Evolutionary conservation across 192 early-diverging fungal genomes (phyloP).

Genomic region (Rhizophagus clarus): DNA sequence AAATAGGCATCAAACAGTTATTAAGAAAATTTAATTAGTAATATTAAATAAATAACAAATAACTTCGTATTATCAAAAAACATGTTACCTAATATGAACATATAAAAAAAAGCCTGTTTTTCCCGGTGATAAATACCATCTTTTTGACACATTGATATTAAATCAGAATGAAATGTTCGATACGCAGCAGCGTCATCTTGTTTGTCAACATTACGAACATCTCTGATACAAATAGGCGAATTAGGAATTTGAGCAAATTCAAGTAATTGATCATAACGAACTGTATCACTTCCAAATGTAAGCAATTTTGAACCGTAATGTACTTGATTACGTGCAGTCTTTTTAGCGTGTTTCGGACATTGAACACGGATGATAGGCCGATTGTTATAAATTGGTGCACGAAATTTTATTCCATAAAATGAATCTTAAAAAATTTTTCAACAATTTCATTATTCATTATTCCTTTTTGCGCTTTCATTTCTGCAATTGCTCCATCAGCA

Average conservation of each 20-base stretch:
- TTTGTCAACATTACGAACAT: neutral
- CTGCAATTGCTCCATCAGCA: too few relatives aligned
- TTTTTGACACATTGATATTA: neutral
- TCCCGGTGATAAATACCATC: neutral
- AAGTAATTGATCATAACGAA: neutral
- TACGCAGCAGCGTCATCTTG: too few relatives aligned
- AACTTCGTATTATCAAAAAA: too few relatives aligned
- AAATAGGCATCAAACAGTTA: constrained; percentile 1
- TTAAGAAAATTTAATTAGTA: neutral
- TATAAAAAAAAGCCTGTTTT: neutral
- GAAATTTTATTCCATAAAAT: neutral
- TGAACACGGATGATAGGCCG: neutral
- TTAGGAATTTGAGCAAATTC: neutral
- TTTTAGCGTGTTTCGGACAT: neutral
- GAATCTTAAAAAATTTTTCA: too few relatives aligned
- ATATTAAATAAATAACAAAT: too few relatives aligned
- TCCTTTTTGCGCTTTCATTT: too few relatives aligned
- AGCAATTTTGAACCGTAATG: neutral
- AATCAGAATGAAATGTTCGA: neutral
- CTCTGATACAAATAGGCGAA: neutral
- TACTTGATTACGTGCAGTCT: neutral
- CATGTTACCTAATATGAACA: neutral
- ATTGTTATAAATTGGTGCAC: neutral
- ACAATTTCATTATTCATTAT: too few relatives aligned
- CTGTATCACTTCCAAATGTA: neutral